Base-by-base conservation (phyloP, 2,329 filamentous ascomycete genomes). In the Paecilomyces fulvus region DNA sequence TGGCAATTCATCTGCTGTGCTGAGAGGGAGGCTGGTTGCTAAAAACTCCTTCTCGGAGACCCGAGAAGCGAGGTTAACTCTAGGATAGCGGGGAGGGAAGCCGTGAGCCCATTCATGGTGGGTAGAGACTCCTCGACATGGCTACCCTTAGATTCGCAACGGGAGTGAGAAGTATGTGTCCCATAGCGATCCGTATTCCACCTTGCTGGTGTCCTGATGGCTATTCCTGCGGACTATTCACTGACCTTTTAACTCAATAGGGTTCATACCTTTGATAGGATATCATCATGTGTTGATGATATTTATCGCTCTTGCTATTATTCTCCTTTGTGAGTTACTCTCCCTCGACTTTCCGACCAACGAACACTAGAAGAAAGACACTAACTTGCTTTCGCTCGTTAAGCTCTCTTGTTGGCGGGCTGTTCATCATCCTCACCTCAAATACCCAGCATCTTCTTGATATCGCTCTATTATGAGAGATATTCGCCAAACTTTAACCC, bases 221-320 rank as follows among this genome's bases (percentile, higher is more conserved):
- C 48, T 49, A 28, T 12, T 49, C 4, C 9, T 9, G 23, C 1
- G 9, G n/a, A 25, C 21, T 43, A 48, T 43, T 31, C 30, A 31
- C 52, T 56, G 11, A 30, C 7, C n/a, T 30, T 50, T 21, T 54
- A n/a, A 21, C 43, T 30, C 33, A 6, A 12, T 50, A 82, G 80
- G 81, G 66, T 75, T 85, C 66, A 75, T 85, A 71, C 81, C 83
- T 58, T 79, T 83, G 70, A 75, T 86, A 62, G 83, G 83, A 60
- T 86, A 85, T 84, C 84, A 87, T 69, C 84, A 99, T 84, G 88
- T 97, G 63, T 83, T 99, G 73, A 99, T 99, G 94, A 90, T 99
- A 66, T 78, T 99, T 63, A 96, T 99, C 69, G 92, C 89, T 56
- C 79, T 96, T 58, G 84, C 92, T 50, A 96, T 99, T 68, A 95